A percentile compares a stretch with the other conserved stretches of the same genome.
These are phyloP conservation scores for Tillandsia leiboldiana DNA, from an alignment of 176 grass and related monocot species.

Conservation along the genomic window DNA sequence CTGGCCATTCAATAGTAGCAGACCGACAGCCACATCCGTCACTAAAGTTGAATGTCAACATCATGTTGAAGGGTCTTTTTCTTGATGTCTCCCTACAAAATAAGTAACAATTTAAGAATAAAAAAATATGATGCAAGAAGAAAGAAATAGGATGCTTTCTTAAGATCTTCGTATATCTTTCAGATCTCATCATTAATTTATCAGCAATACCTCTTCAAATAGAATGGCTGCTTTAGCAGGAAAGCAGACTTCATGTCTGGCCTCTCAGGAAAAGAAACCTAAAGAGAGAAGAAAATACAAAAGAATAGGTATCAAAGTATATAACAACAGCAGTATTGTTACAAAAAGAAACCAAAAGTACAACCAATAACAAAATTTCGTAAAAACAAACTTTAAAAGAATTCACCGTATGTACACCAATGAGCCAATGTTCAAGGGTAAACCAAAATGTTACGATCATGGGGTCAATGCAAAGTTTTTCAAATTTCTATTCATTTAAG, in stretches of 20 bases:
- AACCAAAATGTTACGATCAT: background rate
- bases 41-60: slow-evolving; percentile 77
- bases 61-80: slow-evolving; percentile 59
- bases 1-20: slow-evolving; percentile 59
- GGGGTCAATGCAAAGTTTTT: no score
- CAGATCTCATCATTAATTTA: no score
- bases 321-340: background rate
- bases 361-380: background rate
- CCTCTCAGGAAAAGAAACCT: slow-evolving; percentile 87
- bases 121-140: slow-evolving; percentile 8
- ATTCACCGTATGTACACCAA: background rate
- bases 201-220: slow-evolving; percentile 52
- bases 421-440: background rate
- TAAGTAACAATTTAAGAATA: slow-evolving; percentile 21
- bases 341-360: background rate
- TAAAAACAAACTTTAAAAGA: background rate
- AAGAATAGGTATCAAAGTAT: slow-evolving; percentile 4
- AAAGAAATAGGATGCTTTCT: background rate
- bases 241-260: slow-evolving; percentile 69
- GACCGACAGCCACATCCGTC: slow-evolving; percentile 61
- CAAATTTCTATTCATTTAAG: no score
- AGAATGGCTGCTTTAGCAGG: slow-evolving; percentile 78
- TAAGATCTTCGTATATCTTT: no score
- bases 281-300: slow-evolving; percentile 9
- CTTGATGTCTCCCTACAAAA: slow-evolving; percentile 76